A percentile compares a stretch with the other conserved stretches of the same genome.
phyloP scores from a whole-genome alignment of 495 filamentous ascomycete species.

The Margaritispora aquatica region DNA sequence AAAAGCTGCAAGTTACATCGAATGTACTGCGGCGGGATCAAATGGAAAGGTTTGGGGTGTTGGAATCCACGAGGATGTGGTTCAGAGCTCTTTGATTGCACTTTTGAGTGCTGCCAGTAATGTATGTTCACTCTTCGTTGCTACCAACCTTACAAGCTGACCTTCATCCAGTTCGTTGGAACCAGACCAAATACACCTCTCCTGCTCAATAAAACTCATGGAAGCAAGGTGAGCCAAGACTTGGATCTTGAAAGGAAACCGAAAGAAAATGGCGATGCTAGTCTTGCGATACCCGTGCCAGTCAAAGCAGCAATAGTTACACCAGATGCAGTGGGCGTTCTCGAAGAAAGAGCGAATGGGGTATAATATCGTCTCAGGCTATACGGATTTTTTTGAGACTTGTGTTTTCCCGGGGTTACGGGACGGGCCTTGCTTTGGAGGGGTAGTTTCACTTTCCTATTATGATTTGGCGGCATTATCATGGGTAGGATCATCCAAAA shows the following conservation, averaged over 20 bases:
- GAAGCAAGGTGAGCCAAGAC: slow-evolving; percentile 28
- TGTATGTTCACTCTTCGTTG: slow-evolving; percentile 46
- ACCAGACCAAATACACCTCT: slow-evolving; percentile 51
- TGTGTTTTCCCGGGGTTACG: slow-evolving; percentile 2
- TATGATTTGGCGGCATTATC: neutral
- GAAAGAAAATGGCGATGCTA: slow-evolving; percentile 7
- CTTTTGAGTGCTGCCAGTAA: slow-evolving; percentile 83
- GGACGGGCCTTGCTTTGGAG: slow-evolving; percentile 14
- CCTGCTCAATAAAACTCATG: slow-evolving; percentile 35
- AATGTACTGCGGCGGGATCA: slow-evolving; percentile 70
- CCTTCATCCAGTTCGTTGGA: slow-evolving; percentile 43
- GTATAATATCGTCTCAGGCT: neutral
- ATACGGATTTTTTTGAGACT: neutral
- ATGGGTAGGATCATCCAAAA: slow-evolving; percentile 1
- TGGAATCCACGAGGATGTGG: slow-evolving; percentile 90
- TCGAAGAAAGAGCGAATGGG: slow-evolving; percentile 42
- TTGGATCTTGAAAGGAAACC: slow-evolving; percentile 28
- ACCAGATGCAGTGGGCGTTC: slow-evolving; percentile 30
- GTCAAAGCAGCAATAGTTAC: slow-evolving; percentile 25
- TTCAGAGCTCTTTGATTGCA: slow-evolving; percentile 86
- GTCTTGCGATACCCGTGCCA: slow-evolving; percentile 22
- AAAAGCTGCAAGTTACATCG: slow-evolving; percentile 91
- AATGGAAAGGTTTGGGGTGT: slow-evolving; percentile 86
- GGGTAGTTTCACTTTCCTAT: slow-evolving; percentile 12
- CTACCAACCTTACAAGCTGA: neutral